Evolutionary conservation across 2,329 filamentous ascomycete species (phyloP), one percentile per base, ranked within the genome.

Genomic region (Colletotrichum siamense): DNA sequence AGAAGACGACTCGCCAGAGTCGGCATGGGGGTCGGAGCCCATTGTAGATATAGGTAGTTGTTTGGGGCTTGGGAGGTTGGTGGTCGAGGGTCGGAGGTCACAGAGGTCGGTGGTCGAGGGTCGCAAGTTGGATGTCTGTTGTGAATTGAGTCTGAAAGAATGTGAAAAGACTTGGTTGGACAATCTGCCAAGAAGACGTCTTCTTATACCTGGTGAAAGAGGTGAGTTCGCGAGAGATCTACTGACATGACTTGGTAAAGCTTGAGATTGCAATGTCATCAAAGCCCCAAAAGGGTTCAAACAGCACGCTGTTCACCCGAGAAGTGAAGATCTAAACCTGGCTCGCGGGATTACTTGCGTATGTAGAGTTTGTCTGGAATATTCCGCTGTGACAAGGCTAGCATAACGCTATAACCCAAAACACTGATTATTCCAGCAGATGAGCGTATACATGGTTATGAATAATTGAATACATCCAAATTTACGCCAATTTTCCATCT

Each of bases 371-470:
- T 18, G 39, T 44, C 18, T n/a, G 39, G 39, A 44, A 44, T 44
- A n/a, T 44, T 44, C 39, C 2, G 8, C 18, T n/a, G 18, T 44
- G 39, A 44, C 39, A n/a, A 44, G 39, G 39, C 39, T 44, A 44
- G 8, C 39, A 44, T n/a, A 44, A 44, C 18, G 39, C 39, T n/a
- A 12, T 44, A 18, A n/a, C 18, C 39, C 39, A 44, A 44, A 44
- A 10, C 9, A 44, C 39, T 44, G 39, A 44, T 44, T 18, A 44
- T 44, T n/a, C 18, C 39, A 44, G 18, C 0, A 44, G 18, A 44
- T n/a, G 9, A 1, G 39, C 0, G 18, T n/a, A n/a, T 0, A 44
- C 1, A 10, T 44, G 1, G 39, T 44, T 12, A 44, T 2, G 39
- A n/a, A 44, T n/a, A 44, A 44, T 44, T 10, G 18, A n/a, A 44